These are phyloP conservation scores for Pinus albicaulis DNA, from an alignment of 75 land plant genomes.

Conservation along the genomic window DNA sequence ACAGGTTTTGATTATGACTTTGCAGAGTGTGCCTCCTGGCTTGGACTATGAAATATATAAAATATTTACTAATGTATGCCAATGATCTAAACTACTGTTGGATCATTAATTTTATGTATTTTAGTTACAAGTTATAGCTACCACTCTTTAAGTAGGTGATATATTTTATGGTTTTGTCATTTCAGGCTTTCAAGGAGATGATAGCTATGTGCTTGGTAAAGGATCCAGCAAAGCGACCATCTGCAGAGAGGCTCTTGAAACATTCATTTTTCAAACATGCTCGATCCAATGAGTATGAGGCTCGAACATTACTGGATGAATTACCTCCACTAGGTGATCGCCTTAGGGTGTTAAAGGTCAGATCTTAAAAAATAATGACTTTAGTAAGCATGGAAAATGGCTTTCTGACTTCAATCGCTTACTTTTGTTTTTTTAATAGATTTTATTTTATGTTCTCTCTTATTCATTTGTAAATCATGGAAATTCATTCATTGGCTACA, in stretches of 20 bases:
- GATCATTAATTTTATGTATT: neutral
- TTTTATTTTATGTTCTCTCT: neutral
- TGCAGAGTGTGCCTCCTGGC: slow-evolving; percentile 92
- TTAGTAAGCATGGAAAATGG: neutral
- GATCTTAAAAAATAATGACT: neutral
- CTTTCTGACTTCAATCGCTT: neutral
- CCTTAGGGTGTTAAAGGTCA: slow-evolving; percentile 68
- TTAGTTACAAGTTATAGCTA: neutral
- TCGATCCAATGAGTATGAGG: slow-evolving; percentile 58
- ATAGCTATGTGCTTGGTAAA: slow-evolving; percentile 84
- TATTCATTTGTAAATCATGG: neutral
- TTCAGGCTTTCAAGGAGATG: slow-evolving; percentile 86
- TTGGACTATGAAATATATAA: slow-evolving; percentile 86
- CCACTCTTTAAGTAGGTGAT: neutral
- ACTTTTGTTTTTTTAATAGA: neutral
- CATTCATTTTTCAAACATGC: slow-evolving; percentile 78
- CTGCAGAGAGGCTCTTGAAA: slow-evolving; percentile 81
- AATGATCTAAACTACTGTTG: neutral
- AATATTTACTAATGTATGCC: slow-evolving; percentile 71
- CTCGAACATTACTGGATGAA: slow-evolving; percentile 49
- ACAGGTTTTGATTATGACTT: slow-evolving; percentile 85
- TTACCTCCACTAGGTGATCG: slow-evolving; percentile 85
- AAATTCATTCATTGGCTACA: slow-evolving; percentile 14
- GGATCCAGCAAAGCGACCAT: slow-evolving; percentile 84
- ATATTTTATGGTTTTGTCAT: neutral